These are phyloP conservation scores for Lactifluus pinguis DNA, from an alignment of 768 basidiomycete species.

Conservation along the genomic window DNA sequence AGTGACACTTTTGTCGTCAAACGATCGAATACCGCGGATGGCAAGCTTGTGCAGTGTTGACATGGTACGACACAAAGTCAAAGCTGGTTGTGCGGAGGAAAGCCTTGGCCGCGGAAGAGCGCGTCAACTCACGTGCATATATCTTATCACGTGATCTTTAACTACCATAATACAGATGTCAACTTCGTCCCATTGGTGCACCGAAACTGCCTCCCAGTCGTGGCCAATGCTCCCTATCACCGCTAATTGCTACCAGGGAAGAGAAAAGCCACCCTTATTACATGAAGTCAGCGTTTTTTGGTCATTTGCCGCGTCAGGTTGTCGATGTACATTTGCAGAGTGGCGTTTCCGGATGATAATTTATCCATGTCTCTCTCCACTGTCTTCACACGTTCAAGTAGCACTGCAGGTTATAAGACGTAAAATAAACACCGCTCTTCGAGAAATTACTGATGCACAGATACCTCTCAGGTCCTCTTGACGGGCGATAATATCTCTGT, in stretches of 20 bases:
- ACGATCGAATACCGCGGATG: conserved; percentile 88
- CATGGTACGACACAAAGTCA: conserved; percentile 33
- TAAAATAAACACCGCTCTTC: neutral
- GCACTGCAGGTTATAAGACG: conserved; percentile 34
- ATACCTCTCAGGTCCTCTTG: conserved; percentile 73
- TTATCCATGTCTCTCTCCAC: conserved; percentile 78
- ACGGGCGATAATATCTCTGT: conserved; percentile 63
- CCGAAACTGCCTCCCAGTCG: no score
- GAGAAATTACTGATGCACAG: neutral
- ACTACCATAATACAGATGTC: no score
- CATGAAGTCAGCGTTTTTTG: conserved; percentile 46
- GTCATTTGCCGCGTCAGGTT: conserved; percentile 85
- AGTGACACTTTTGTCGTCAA: conserved; percentile 89
- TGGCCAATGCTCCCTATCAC: neutral
- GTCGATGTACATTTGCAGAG: conserved; percentile 83
- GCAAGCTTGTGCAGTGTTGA: conserved; percentile 87
- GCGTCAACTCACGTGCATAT: conserved; percentile 6
- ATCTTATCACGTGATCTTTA: neutral
- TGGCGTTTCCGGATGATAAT: conserved; percentile 68
- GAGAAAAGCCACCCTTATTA: neutral
- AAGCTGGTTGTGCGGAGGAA: neutral
- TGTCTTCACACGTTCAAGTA: conserved; percentile 54
- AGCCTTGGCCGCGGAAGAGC: neutral
- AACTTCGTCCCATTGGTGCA: no score
- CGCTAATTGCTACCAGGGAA: neutral